Conservation (phyloP, 441 rosid genomes). For the Croton laevigatus region DNA sequence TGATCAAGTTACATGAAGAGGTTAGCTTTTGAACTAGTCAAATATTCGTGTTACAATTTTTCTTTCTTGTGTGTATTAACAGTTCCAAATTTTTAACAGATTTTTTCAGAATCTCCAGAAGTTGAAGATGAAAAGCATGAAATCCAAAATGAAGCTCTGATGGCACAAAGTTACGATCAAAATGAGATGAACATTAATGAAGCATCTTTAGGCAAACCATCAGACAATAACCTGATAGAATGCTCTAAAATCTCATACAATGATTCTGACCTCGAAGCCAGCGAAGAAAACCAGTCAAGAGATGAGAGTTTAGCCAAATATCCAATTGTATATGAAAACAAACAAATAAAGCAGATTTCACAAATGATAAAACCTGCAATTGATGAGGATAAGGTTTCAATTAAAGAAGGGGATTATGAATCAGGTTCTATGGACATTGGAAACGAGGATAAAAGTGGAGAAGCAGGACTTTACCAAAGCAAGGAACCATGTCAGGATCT, state of each 20-base stretch:
- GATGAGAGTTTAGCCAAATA: conserved; percentile 17
- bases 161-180: conserved; percentile 19
- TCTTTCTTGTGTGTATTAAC: conserved; percentile 1
- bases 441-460: conserved; percentile 17
- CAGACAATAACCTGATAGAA: conserved; percentile 23
- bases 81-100: conserved; percentile 27
- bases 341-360: conserved; percentile 16
- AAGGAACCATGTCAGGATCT: conserved; percentile 21
- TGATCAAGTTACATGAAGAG: conserved; percentile 23
- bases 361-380: conserved; percentile 8
- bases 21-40: conserved; percentile 22
- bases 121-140: conserved; percentile 12
- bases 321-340: conserved; percentile 19
- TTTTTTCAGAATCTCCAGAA: conserved; percentile 13
- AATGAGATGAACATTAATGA: conserved; percentile 6
- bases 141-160: conserved; percentile 20
- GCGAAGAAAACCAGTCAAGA: conserved; percentile 23
- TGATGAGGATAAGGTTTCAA: conserved; percentile 19
- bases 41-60: neutral
- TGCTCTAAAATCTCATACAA: conserved; percentile 16
- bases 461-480: conserved; percentile 18
- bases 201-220: conserved; percentile 12
- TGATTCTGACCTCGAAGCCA: conserved; percentile 16
- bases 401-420: conserved; percentile 21
- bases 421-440: conserved; percentile 17